Evolutionary conservation across 306 rosid genomes (phyloP), one percentile per base, ranked within the genome.

Genomic region (Benincasa hispida): DNA sequence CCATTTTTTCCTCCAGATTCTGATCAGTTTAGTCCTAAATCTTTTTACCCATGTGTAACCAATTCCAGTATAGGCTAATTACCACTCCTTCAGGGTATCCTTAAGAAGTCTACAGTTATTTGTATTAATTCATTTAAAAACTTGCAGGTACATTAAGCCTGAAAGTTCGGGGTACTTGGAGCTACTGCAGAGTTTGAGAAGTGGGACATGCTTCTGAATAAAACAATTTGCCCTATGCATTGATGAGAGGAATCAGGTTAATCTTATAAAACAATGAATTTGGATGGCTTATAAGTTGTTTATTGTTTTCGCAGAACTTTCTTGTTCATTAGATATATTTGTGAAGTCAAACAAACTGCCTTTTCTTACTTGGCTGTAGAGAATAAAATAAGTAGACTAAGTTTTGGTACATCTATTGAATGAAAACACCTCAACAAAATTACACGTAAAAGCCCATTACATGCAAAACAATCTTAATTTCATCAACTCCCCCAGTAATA

Each of bases 121-220:
- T 42, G 67, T 27, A 77, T 80, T 73, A 47, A 73, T 34, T 59
- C 50, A 27, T 45, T 42, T 69, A 7, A 45, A 72, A 45, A 25
- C 39, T 54, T 81, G 85, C 88, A 93, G 98, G 79, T 90, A 85
- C 83, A 83, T 90, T 63, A 72, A 61, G 18, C 96, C 96, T 11
- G 94, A 90, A 75, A 53, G 75, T 84, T 77, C 65, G 35, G 89
- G 97, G 77, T 91, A 93, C 83, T 79, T 93, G 88, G 89, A 90
- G 79, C 87, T 93, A 11, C 80, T 93, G 19, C 86, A 84, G 54
- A 88, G 97, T 87, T 77, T 93, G 83, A 91, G 82, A 78, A 74
- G 79, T 55, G 91, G 94, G 45, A 87, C 85, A 42, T 93, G 86
- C 76, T 86, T 96, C 13, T 91, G 61, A 58, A 34, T 32, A 22